These are phyloP conservation scores for Backusella westeae DNA, from an alignment of 192 early-diverging fungal species.

Conservation along the genomic window DNA sequence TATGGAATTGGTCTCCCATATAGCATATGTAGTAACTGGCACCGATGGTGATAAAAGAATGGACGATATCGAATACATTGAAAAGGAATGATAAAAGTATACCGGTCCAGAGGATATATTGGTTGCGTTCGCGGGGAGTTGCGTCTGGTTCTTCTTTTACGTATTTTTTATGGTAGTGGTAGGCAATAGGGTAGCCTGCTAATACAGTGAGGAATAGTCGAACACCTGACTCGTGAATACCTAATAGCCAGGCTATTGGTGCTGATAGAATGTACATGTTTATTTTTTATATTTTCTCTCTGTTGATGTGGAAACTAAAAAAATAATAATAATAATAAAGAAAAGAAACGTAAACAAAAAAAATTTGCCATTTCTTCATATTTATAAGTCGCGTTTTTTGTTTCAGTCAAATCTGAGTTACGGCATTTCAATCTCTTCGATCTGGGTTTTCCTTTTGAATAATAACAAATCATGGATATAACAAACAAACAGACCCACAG, in stretches of 20 bases:
- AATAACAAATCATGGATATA: too few species aligned
- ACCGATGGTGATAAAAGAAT: constrained; percentile 47
- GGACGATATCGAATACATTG: constrained; percentile 45
- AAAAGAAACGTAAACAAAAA: not conserved
- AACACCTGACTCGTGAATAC: constrained; percentile 48
- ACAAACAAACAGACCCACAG: too few species aligned
- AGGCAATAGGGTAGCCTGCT: constrained; percentile 43
- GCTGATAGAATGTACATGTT: constrained; percentile 10
- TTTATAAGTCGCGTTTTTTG: not conserved
- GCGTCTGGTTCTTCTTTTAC: constrained; percentile 18
- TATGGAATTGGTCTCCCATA: constrained; percentile 20
- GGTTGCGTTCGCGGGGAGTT: constrained; percentile 42
- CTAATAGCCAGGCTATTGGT: constrained; percentile 20
- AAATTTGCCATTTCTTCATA: not conserved
- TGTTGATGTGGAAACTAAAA: not conserved
- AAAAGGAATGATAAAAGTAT: constrained; percentile 46
- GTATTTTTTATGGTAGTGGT: constrained; percentile 42
- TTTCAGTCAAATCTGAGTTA: not conserved
- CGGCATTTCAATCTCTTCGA: not conserved
- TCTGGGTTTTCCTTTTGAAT: not conserved
- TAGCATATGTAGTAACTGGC: constrained; percentile 43
- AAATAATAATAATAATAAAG: not conserved
- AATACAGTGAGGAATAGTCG: constrained; percentile 45
- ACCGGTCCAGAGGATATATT: constrained; percentile 42
- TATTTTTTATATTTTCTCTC: not conserved